phyloP scores from a whole-genome alignment of 176 grass and related monocot genomes.

The Oryza officinalis region DNA sequence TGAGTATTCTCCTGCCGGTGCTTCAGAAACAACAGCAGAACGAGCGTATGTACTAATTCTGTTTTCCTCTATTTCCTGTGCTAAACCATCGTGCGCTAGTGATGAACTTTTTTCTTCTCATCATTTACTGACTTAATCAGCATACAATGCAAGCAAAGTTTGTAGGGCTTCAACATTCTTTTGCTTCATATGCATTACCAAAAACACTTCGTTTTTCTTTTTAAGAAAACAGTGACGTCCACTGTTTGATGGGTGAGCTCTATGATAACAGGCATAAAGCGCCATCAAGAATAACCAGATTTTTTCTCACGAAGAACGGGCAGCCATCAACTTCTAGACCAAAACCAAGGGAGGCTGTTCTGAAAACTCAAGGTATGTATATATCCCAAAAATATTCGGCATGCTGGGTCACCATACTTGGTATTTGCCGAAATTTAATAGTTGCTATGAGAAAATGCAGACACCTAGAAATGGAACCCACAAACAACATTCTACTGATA shows the following conservation, averaged over 20 bases:
- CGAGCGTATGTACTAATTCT: conserved; percentile 38
- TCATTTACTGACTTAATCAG: neutral
- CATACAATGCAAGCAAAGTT: neutral
- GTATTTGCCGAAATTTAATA: neutral
- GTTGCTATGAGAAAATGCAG: neutral
- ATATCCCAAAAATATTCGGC: neutral
- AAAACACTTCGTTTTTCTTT: neutral
- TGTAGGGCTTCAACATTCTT: neutral
- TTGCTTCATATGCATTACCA: neutral
- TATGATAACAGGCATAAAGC: conserved; percentile 61
- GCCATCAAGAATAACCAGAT: conserved; percentile 53
- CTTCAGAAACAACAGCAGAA: conserved; percentile 52
- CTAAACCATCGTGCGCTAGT: neutral
- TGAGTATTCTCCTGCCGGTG: conserved; percentile 60
- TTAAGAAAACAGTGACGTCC: neutral
- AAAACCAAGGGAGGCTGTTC: conserved; percentile 65
- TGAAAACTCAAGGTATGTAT: conserved; percentile 56
- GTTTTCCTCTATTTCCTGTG: neutral
- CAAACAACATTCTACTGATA: conserved; percentile 23
- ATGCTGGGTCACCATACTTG: neutral
- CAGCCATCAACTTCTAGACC: conserved; percentile 41
- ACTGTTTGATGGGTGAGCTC: conserved; percentile 16
- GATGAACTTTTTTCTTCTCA: neutral
- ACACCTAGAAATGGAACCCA: conserved; percentile 6
- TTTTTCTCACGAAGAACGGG: conserved; percentile 62